Evolutionary conservation across 257 asterid genomes (phyloP).

Genomic region (Coffea canephora): DNA sequence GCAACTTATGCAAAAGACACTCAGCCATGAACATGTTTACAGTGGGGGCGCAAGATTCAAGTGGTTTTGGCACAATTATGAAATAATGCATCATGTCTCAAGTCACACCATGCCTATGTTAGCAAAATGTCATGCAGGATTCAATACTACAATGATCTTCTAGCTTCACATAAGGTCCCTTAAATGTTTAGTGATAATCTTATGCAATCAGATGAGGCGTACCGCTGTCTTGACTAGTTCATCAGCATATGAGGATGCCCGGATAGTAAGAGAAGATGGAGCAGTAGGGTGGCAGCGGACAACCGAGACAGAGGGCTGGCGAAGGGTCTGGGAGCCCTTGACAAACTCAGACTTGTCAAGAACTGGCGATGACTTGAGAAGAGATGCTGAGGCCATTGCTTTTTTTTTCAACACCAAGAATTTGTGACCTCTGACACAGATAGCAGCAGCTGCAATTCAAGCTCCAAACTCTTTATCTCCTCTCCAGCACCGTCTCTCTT

Average conservation of each 20-base stretch:
- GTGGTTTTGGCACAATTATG: background rate
- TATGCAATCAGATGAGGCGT: slow-evolving; percentile 10
- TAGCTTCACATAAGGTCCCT: background rate
- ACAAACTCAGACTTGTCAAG: slow-evolving; percentile 75
- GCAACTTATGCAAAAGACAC: background rate
- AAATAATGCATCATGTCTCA: background rate
- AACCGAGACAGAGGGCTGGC: slow-evolving; percentile 54
- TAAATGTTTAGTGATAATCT: background rate
- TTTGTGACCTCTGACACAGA: slow-evolving; percentile 5
- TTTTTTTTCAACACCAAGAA: background rate
- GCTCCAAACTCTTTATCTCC: slow-evolving; percentile 49
- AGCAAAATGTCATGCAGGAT: background rate
- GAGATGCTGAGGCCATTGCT: slow-evolving; percentile 85
- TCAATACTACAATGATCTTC: background rate
- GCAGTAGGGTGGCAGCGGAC: slow-evolving; percentile 46
- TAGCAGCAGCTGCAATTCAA: slow-evolving; percentile 9
- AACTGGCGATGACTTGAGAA: slow-evolving; percentile 72
- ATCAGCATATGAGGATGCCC: slow-evolving; percentile 82
- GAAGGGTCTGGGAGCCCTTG: slow-evolving; percentile 67
- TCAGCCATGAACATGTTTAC: background rate
- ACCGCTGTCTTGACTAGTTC: slow-evolving; percentile 93
- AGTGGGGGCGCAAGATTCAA: background rate
- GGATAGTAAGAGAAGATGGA: slow-evolving; percentile 45
- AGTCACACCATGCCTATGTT: background rate
- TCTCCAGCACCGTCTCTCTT: slow-evolving; percentile 31